Conservation (phyloP, 129 eudicot genomes). For the Artemisia argyi region DNA sequence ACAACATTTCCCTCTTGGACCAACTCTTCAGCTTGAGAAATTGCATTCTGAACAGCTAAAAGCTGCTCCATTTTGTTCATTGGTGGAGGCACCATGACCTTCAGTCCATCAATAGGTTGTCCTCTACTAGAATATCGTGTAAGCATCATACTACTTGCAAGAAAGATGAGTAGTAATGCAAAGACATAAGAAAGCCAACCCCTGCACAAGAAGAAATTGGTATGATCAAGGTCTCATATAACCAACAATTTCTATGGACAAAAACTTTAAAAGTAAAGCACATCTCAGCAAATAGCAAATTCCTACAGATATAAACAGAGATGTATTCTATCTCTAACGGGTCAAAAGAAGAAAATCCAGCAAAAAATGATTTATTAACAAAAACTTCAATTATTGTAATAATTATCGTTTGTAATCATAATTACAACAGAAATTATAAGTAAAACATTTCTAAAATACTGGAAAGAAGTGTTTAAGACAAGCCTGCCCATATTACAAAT, state of each 20-base stretch:
- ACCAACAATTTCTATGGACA: neutral
- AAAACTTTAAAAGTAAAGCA: neutral
- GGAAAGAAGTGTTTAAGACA: no score
- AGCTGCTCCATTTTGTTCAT: conserved; percentile 96
- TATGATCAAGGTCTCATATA: conserved; percentile 8
- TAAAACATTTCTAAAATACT: no score
- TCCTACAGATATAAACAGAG: conserved; percentile 3
- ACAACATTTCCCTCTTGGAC: conserved; percentile 81
- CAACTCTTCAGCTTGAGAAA: conserved; percentile 85
- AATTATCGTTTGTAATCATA: no score
- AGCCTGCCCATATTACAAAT: no score
- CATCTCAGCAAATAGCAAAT: neutral
- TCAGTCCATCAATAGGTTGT: conserved; percentile 53
- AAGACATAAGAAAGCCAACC: conserved; percentile 77
- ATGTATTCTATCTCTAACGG: no score
- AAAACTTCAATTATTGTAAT: no score
- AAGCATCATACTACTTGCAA: conserved; percentile 62
- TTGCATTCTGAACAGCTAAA: conserved; percentile 89
- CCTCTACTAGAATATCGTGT: conserved; percentile 48
- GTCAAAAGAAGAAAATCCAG: no score
- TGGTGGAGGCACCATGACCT: conserved; percentile 77
- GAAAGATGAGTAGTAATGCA: conserved; percentile 43
- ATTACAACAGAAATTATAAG: no score
- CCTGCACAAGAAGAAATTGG: conserved; percentile 35
- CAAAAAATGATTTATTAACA: no score